Percentiles rank a stretch among this genome's conserved stretches.
phyloP scores from a whole-genome alignment of 768 basidiomycete species.

The Xanthoconium stramineum region DNA sequence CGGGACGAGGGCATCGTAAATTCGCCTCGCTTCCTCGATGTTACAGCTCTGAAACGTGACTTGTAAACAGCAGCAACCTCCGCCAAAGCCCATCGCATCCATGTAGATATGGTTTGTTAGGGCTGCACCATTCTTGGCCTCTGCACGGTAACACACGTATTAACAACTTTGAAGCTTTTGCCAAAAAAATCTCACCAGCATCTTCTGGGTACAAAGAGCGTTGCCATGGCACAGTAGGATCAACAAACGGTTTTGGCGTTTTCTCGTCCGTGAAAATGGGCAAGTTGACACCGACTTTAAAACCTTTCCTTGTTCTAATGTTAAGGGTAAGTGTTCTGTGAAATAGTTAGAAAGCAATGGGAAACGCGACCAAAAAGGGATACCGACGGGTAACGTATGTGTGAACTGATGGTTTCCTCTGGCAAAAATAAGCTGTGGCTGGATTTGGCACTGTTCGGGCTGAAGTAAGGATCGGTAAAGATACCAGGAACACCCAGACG shows the following conservation, averaged over 20 bases:
- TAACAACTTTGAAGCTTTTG: slow-evolving; percentile 5
- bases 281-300: slow-evolving; percentile 92
- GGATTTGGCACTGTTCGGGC: slow-evolving; percentile 71
- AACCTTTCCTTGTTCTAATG: slow-evolving; percentile 83
- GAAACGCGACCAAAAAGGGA: slow-evolving; percentile 8
- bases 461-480: slow-evolving; percentile 88
- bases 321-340: slow-evolving; percentile 90
- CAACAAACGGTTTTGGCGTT: slow-evolving; percentile 86
- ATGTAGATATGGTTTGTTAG: slow-evolving; percentile 90
- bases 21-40: slow-evolving; percentile 83
- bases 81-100: slow-evolving; percentile 99
- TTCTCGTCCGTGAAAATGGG: slow-evolving; percentile 86
- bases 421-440: slow-evolving; percentile 96
- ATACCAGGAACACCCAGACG: slow-evolving; percentile 82
- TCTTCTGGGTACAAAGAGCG: slow-evolving; percentile 53
- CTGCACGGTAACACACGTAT: slow-evolving; percentile 34
- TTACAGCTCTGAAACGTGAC: slow-evolving; percentile 97
- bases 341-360: slow-evolving; percentile 9
- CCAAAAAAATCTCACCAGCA: slow-evolving; percentile 48
- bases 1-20: slow-evolving; percentile 96
- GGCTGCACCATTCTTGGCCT: slow-evolving; percentile 89
- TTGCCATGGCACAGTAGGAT: slow-evolving; percentile 88
- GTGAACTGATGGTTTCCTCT: slow-evolving; percentile 93
- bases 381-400: slow-evolving; percentile 94
- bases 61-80: slow-evolving; percentile 98